Base-by-base conservation (phyloP, 495 filamentous ascomycete genomes). In the Neurospora sp. region DNA sequence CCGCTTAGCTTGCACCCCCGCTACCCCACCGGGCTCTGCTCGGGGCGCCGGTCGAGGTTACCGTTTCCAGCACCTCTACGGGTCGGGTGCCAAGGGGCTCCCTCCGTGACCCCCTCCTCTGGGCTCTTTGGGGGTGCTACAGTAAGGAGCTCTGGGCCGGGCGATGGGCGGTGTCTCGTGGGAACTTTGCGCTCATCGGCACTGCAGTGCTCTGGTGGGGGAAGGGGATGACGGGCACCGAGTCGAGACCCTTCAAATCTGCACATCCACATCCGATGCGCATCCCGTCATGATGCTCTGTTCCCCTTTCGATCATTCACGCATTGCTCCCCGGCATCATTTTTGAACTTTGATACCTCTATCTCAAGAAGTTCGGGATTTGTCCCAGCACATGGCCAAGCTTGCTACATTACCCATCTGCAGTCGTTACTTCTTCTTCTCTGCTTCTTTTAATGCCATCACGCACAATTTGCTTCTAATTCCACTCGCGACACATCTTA, bases 11-110 rank as follows among this genome's bases (percentile, higher is more conserved):
- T 71, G 61, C 44, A 76, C 75, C 76, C 78, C 78, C 75, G 78
- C 79, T 66, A 79, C 78, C 79, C 78, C 79, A 79, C 79, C 72
- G 73, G 46, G 39, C 66, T 31, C 48, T 61, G 48, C 48, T 61
- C 48, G 20, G 20, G 48, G 53, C 53, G 53, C 53, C 53, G 53
- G 53, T 66, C 53, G 27, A 31, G 53, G 27, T 66, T 66, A 18
- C 53, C 53, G 53, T 66, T 66, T 66, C 53, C 53, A 61, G 27
- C 14, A 27, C 27, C 53, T 61, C 22, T 61, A 61, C 22, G 27
- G 46, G 22, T 61, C 22, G 53, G 46, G 27, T 61, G 53, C 53
- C 22, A 61, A 61, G 53, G 48, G 48, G 48, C 11, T 31, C 12
- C 11, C 53, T 31, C 53, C 22, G 46, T 61, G 11, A 61, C 53